Conservation (phyloP, 441 rosid species). For the Macaranga tanarius region DNA sequence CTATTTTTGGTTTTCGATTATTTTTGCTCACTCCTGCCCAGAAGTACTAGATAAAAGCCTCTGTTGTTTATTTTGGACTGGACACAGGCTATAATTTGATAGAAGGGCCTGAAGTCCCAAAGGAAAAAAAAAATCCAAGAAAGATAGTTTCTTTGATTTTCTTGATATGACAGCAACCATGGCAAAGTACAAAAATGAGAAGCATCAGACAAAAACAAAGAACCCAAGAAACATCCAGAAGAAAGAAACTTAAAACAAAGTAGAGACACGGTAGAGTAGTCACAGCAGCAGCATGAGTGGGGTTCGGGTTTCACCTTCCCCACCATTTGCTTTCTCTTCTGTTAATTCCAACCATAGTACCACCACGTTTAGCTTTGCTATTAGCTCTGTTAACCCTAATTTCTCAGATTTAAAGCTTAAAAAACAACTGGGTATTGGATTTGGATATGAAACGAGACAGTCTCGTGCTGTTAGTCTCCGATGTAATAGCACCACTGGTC, state of each 20-base stretch:
- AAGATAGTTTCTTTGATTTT: too few species aligned
- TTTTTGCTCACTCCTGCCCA: too few species aligned
- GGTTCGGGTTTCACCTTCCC: slow-evolving; percentile 26
- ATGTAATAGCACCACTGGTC: slow-evolving; percentile 42
- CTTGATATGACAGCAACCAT: not conserved
- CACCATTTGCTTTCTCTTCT: slow-evolving; percentile 15
- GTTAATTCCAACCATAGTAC: slow-evolving; percentile 23
- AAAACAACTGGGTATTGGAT: slow-evolving; percentile 21
- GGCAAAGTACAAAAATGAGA: not conserved
- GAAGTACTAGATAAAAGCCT: too few species aligned
- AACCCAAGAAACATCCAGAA: too few species aligned
- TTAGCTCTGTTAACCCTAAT: slow-evolving; percentile 20
- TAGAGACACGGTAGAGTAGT: not conserved
- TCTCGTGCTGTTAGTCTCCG: slow-evolving; percentile 27
- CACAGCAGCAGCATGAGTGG: slow-evolving; percentile 27
- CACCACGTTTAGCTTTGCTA: not conserved
- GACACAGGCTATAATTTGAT: too few species aligned
- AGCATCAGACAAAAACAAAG: not conserved
- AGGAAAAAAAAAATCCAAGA: too few species aligned
- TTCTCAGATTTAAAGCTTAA: slow-evolving; percentile 27
- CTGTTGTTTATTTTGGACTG: too few species aligned
- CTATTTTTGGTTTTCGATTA: too few species aligned
- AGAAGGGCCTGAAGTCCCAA: too few species aligned
- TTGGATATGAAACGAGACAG: slow-evolving; percentile 16
- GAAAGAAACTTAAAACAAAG: not conserved